A percentile compares a stretch with the other conserved stretches of the same genome.
Conservation (phyloP, 2,329 filamentous ascomycete species). For the Ramichloridium luteum region DNA sequence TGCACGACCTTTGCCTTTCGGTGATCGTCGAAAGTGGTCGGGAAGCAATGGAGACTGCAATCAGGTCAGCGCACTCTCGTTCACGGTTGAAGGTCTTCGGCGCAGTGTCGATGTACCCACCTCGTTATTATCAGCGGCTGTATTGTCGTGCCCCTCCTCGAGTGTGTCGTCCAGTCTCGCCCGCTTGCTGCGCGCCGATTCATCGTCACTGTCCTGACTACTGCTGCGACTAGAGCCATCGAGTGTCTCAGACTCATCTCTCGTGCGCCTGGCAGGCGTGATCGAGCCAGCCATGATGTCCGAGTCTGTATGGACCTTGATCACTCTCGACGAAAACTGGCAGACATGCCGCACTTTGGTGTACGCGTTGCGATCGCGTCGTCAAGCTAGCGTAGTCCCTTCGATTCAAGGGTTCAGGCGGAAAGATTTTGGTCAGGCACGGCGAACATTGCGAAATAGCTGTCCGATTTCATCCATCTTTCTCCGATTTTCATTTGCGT, state of each 20-base stretch:
- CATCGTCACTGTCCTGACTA: slow-evolving; percentile 7
- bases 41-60: slow-evolving; percentile 18
- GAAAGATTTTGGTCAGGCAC: no score
- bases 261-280: not conserved
- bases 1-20: slow-evolving; percentile 14
- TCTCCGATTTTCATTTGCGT: no score
- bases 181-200: slow-evolving; percentile 10
- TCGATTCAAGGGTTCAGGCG: no score
- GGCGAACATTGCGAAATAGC: no score
- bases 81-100: no score
- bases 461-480: no score
- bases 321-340: no score
- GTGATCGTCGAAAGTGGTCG: slow-evolving; percentile 23
- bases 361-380: no score
- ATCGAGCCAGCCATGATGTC: not conserved
- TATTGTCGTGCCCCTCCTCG: slow-evolving; percentile 5
- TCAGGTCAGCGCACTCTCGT: slow-evolving; percentile 1
- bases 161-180: slow-evolving; percentile 7
- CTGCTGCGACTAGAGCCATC: slow-evolving; percentile 10
- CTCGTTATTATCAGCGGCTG: slow-evolving; percentile 9
- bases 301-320: no score
- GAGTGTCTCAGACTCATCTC: slow-evolving; percentile 4
- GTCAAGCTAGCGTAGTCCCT: no score
- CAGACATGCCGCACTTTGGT: no score
- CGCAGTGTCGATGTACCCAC: slow-evolving; percentile 5